phyloP scores from a whole-genome alignment of 129 eudicot genomes.

The Glebionis coronaria region DNA sequence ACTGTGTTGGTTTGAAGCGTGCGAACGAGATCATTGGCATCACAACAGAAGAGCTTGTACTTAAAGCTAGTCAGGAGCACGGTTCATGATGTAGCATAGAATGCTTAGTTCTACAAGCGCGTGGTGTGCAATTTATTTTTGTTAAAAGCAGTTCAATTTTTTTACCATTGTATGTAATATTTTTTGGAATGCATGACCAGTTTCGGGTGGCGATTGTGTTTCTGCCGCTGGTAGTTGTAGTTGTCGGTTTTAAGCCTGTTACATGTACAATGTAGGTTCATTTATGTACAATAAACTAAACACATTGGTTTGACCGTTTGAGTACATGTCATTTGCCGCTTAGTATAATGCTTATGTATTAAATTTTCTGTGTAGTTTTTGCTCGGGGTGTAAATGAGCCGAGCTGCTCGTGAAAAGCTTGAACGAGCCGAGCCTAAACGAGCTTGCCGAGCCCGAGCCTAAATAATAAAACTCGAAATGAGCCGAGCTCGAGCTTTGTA shows the following conservation, averaged over 20 bases:
- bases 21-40: constrained; percentile 95
- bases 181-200: not conserved
- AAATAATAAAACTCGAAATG: too few species aligned
- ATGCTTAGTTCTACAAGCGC: constrained; percentile 5
- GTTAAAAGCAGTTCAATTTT: constrained; percentile 17
- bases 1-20: constrained; percentile 78
- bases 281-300: constrained; percentile 15
- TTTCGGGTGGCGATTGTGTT: constrained; percentile 1
- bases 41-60: constrained; percentile 90
- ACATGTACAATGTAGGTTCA: constrained; percentile 12
- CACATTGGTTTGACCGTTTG: not conserved
- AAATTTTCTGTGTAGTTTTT: not conserved
- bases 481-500: too few species aligned
- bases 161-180: constrained; percentile 21
- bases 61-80: constrained; percentile 57
- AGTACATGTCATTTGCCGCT: not conserved
- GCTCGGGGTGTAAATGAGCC: too few species aligned
- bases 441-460: too few species aligned
- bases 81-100: constrained; percentile 34
- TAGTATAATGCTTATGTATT: not conserved
- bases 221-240: not conserved
- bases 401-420: too few species aligned
- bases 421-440: too few species aligned
- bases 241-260: constrained; percentile 2
- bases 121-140: constrained; percentile 23